Evolutionary conservation across 371 early-diverging fungal species (phyloP).

Genomic region (Apophysomyces variabilis): DNA sequence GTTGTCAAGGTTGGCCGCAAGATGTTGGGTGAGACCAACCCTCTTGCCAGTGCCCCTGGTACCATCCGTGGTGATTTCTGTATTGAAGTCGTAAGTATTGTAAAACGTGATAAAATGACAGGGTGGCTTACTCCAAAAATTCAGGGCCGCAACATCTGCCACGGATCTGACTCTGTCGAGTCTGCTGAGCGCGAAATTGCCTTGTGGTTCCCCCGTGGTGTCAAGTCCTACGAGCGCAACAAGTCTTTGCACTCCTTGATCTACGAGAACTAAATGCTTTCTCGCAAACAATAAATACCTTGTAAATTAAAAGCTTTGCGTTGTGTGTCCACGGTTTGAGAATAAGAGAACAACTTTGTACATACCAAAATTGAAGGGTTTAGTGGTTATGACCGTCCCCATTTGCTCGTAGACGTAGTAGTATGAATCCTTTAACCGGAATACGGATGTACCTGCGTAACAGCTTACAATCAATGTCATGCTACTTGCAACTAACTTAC

Average conservation of each 20-base stretch:
- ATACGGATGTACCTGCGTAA: too few species aligned
- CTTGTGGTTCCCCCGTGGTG: conserved; percentile 96
- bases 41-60: conserved; percentile 93
- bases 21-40: conserved; percentile 96
- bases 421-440: too few species aligned
- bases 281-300: too few species aligned
- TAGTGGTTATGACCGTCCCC: too few species aligned
- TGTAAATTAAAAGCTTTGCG: too few species aligned
- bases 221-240: conserved; percentile 59
- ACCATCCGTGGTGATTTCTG: conserved; percentile 99
- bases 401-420: too few species aligned
- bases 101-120: conserved; percentile 8
- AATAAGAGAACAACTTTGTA: too few species aligned
- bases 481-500: too few species aligned
- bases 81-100: conserved; percentile 72
- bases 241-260: conserved; percentile 68
- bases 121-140: neutral
- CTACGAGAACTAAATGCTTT: conserved; percentile 59
- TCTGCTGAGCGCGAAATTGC: conserved; percentile 96
- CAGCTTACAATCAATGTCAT: too few species aligned
- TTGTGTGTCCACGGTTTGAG: too few species aligned
- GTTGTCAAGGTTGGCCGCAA: conserved; percentile 97
- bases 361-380: too few species aligned
- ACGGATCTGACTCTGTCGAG: conserved; percentile 99
- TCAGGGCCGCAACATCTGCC: conserved; percentile 94